These are phyloP conservation scores for Fusarium sublunatum DNA, from an alignment of 2,329 filamentous ascomycete genomes.

Conservation along the genomic window DNA sequence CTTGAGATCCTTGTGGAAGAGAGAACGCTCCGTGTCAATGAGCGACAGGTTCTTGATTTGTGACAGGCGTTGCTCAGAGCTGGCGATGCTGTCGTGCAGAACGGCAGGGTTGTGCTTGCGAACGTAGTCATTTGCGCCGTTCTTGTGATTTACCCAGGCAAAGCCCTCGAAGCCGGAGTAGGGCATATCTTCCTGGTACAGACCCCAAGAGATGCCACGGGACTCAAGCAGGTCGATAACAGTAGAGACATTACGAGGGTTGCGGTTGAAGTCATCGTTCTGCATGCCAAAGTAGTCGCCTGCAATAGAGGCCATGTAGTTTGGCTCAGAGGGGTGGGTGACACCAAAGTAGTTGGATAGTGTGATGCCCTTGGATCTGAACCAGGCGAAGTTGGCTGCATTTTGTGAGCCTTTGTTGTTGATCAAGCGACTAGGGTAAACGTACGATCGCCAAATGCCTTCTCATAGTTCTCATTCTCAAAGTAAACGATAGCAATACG, in stretches of 20 bases:
- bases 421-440: neutral
- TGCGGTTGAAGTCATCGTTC: constrained; percentile 66
- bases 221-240: constrained; percentile 76
- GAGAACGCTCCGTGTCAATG: constrained; percentile 55
- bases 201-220: constrained; percentile 72
- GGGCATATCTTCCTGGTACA: constrained; percentile 83
- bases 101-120: constrained; percentile 82
- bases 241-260: constrained; percentile 71
- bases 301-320: constrained; percentile 71
- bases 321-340: constrained; percentile 76
- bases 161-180: constrained; percentile 77
- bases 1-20: constrained; percentile 75
- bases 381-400: constrained; percentile 45
- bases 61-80: constrained; percentile 67
- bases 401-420: neutral
- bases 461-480: constrained; percentile 78
- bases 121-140: constrained; percentile 78
- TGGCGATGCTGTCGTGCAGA: constrained; percentile 73
- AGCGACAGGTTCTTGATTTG: constrained; percentile 77
- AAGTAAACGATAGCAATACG: constrained; percentile 80
- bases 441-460: constrained; percentile 71
- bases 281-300: constrained; percentile 73
- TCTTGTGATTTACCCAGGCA: constrained; percentile 72
- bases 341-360: constrained; percentile 58
- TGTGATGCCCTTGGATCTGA: constrained; percentile 47